Evolutionary conservation across 495 filamentous ascomycete genomes (phyloP), one percentile per base, ranked within the genome.

Genomic region (Aspergillus nanangensis): DNA sequence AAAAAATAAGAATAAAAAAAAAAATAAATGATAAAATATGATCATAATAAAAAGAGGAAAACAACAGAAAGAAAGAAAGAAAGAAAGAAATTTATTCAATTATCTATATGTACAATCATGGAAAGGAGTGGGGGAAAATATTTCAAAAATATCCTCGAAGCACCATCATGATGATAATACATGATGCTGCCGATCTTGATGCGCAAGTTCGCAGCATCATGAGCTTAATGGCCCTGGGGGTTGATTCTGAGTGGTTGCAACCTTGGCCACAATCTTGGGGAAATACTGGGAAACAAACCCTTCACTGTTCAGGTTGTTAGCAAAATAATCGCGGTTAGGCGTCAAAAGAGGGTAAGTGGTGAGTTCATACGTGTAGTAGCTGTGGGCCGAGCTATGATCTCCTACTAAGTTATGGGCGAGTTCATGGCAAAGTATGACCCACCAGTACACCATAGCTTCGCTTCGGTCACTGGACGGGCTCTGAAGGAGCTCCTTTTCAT

Each of bases 371-470:
- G 58, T 90, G 56, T 94, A 96, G 60, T 82, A 96, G 47, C 81
- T 85, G 56, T 98, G 93, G 36, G 87, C 81, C 15, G 86, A 73
- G 58, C 83, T 86, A 65, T 96, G 90, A 41, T 81, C 80, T 17
- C 65, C 69, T 10, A 95, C 87, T 24, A 98, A 62, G 58, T 97
- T 97, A 65, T 98, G 93, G 38, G 94, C 91, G 53, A 98, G 62
- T 67, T 98, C 93, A 64, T 98, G 93, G 38, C 88, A 90, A 47
- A 95, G 57, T 11, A 87, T 86, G 36, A 96, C 83, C 78, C 84
- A 96, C 93, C 93, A 98, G 70, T 91, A 95, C 7, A 85, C 77
- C 27, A 83, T 60, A 1, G 90, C 88, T 31, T 90, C 81, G 4
- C 73, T 74, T 59, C 61, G 77, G 36, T 69, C 75, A 35, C 71